These are phyloP conservation scores for Pichia manshurica DNA, from an alignment of 805 yeast species.

Conservation along the genomic window DNA sequence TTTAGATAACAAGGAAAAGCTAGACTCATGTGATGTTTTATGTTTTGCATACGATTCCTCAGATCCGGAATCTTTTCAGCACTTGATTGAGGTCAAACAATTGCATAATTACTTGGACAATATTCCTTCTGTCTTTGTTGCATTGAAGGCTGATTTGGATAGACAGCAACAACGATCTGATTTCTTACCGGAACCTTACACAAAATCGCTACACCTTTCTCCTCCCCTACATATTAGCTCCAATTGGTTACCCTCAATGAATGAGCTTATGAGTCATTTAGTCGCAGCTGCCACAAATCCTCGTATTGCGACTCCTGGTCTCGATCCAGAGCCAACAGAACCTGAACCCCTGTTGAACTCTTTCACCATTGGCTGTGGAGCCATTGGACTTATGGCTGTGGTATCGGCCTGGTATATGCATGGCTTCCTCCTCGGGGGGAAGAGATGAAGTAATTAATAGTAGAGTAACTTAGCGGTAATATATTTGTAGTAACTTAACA, in stretches of 20 bases:
- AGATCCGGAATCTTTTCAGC: slow-evolving; percentile 90
- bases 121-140: slow-evolving; percentile 83
- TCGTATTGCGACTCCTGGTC: slow-evolving; percentile 67
- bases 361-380: slow-evolving; percentile 60
- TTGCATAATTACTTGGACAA: slow-evolving; percentile 52
- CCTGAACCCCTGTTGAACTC: slow-evolving; percentile 43
- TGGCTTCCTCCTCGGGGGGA: slow-evolving; percentile 27
- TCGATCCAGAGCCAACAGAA: slow-evolving; percentile 55
- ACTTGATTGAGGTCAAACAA: slow-evolving; percentile 63
- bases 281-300: slow-evolving; percentile 87
- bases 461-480: no score
- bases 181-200: slow-evolving; percentile 81
- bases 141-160: slow-evolving; percentile 91
- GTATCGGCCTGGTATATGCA: slow-evolving; percentile 63
- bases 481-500: no score
- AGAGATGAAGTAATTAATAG: background rate
- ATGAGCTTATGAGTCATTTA: slow-evolving; percentile 77
- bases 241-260: slow-evolving; percentile 79
- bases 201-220: slow-evolving; percentile 56
- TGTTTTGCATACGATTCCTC: slow-evolving; percentile 91
- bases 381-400: slow-evolving; percentile 59
- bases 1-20: slow-evolving; percentile 57
- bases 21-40: slow-evolving; percentile 85
- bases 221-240: slow-evolving; percentile 91
- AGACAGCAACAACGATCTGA: slow-evolving; percentile 89